Conservation (phyloP, 106 monocot genomes). For the Platanthera zijinensis region DNA sequence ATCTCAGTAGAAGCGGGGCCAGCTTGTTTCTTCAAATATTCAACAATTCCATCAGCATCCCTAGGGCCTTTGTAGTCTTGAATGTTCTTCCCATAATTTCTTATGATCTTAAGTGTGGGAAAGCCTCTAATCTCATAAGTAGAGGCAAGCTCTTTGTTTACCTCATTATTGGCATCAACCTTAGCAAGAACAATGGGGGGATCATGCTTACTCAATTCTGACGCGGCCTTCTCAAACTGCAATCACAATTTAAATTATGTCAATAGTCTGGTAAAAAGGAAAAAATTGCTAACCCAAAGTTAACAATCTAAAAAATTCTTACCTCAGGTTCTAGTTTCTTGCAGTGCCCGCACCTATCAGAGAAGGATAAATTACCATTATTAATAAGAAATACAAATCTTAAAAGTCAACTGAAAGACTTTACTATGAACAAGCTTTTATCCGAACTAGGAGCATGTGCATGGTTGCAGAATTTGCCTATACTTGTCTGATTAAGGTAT, state of each 20-base stretch:
- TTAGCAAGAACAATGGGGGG: conserved; percentile 87
- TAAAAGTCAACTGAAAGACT: background rate
- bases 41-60: conserved; percentile 83
- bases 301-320: conserved; percentile 6
- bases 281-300: background rate
- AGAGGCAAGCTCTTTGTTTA: conserved; percentile 62
- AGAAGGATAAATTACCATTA: background rate
- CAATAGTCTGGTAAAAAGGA: background rate
- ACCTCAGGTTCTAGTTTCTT: conserved; percentile 91
- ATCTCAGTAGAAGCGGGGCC: conserved; percentile 77
- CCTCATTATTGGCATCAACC: conserved; percentile 64
- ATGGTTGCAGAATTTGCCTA: background rate
- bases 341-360: conserved; percentile 90
- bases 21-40: conserved; percentile 76
- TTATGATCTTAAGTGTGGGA: conserved; percentile 86
- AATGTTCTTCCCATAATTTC: conserved; percentile 51
- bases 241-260: background rate
- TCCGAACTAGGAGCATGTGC: background rate
- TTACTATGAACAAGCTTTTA: background rate
- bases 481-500: background rate
- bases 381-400: background rate
- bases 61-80: conserved; percentile 92
- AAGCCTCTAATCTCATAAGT: conserved; percentile 64
- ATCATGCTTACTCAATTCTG: conserved; percentile 51
- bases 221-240: conserved; percentile 94